Evolutionary conservation across 768 basidiomycete species (phyloP).

Genomic region (Leccinum rimulosum): DNA sequence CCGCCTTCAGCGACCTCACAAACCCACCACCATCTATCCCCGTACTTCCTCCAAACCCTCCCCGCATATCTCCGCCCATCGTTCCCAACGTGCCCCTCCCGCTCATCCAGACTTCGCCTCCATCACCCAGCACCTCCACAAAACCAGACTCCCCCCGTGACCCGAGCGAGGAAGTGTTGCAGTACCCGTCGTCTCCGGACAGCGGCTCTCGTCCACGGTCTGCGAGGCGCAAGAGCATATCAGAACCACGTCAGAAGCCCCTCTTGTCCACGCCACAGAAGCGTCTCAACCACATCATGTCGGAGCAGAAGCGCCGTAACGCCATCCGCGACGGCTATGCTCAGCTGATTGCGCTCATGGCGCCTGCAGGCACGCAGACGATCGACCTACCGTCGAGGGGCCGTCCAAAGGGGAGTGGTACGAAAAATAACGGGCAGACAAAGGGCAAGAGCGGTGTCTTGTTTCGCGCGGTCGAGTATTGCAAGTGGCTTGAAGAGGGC

Average conservation of each 20-base stretch:
- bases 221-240: constrained; percentile 22
- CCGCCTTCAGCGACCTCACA: constrained; percentile 14
- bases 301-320: constrained; percentile 90
- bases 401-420: constrained; percentile 76
- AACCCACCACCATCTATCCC: constrained; percentile 1
- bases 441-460: constrained; percentile 91
- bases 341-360: constrained; percentile 76
- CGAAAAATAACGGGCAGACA: constrained; percentile 57
- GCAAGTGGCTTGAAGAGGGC: constrained; percentile 83
- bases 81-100: background rate
- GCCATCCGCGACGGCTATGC: constrained; percentile 90
- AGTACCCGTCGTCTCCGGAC: constrained; percentile 11
- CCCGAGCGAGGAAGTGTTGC: constrained; percentile 5
- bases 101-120: background rate
- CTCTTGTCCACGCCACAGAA: constrained; percentile 84
- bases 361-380: constrained; percentile 70
- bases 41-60: background rate
- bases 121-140: constrained; percentile 8
- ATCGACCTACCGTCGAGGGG: constrained; percentile 77
- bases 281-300: constrained; percentile 90
- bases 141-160: constrained; percentile 8
- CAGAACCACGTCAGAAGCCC: constrained; percentile 44
- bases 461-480: constrained; percentile 84
- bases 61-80: background rate
- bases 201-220: constrained; percentile 14